These are phyloP conservation scores for Aspergillus sp. DNA, from an alignment of 2,329 filamentous ascomycete species.

Conservation along the genomic window DNA sequence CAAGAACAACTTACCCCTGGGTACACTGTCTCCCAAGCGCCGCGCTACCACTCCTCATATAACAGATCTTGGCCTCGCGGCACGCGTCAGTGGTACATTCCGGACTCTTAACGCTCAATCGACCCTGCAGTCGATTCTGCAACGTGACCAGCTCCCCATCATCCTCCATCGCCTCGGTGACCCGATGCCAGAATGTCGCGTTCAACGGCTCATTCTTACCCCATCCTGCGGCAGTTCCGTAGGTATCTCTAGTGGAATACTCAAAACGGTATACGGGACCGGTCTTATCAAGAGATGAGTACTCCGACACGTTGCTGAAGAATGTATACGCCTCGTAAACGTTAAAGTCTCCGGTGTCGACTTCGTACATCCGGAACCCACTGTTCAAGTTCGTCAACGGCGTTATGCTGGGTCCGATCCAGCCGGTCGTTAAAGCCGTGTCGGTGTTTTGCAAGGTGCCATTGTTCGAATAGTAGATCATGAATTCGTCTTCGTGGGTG, in stretches of 20 bases:
- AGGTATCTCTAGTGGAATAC: constrained; percentile 53
- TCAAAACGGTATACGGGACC: constrained; percentile 52
- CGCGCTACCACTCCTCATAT: constrained; percentile 58
- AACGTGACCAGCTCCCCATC: constrained; percentile 49
- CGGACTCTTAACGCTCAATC: constrained; percentile 51
- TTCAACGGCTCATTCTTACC: constrained; percentile 53
- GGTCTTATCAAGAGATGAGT: constrained; percentile 35
- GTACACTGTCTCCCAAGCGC: constrained; percentile 53
- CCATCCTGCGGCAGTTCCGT: constrained; percentile 47
- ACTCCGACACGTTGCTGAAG: constrained; percentile 52
- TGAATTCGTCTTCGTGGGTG: constrained; percentile 55
- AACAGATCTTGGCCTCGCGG: constrained; percentile 57
- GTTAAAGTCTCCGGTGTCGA: constrained; percentile 55
- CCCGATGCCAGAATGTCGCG: constrained; percentile 59
- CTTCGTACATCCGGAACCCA: constrained; percentile 55
- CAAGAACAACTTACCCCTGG: constrained; percentile 43
- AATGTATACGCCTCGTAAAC: constrained; percentile 56
- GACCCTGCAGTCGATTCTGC: constrained; percentile 55
- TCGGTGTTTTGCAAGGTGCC: constrained; percentile 43
- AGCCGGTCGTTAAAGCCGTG: constrained; percentile 50
- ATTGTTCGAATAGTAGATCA: constrained; percentile 56
- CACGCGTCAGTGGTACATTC: constrained; percentile 55
- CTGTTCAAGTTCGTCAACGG: constrained; percentile 57
- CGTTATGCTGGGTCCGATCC: constrained; percentile 54
- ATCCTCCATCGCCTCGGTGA: constrained; percentile 58